Evolutionary conservation across 129 eudicot genomes (phyloP).

Genomic region (Tanacetum coccineum): DNA sequence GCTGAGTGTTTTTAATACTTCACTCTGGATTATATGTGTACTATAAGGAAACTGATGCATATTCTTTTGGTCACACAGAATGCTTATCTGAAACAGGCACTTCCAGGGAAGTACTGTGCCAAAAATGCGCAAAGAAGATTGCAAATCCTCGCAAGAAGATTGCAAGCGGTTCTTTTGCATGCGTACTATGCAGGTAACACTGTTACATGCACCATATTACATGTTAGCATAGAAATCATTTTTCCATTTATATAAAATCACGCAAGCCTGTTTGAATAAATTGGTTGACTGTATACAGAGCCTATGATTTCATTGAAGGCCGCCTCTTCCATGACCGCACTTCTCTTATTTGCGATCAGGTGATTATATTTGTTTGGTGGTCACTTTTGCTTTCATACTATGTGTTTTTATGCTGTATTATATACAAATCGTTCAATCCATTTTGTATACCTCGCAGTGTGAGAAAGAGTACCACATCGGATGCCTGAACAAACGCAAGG

Average conservation of each 20-base stretch:
- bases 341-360: conserved; percentile 83
- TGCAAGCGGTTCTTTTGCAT: conserved; percentile 48
- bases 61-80: neutral
- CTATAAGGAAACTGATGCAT: neutral
- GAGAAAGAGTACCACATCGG: conserved; percentile 85
- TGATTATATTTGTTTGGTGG: neutral
- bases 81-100: too few species aligned
- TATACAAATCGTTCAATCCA: neutral
- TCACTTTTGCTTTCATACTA: neutral
- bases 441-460: conserved; percentile 40
- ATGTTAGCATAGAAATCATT: neutral
- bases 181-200: conserved; percentile 70
- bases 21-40: neutral
- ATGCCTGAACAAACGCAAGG: conserved; percentile 55
- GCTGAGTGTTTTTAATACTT: too few species aligned
- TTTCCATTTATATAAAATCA: neutral
- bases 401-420: neutral
- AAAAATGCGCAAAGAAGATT: conserved; percentile 34
- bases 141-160: conserved; percentile 49
- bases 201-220: neutral
- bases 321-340: conserved; percentile 76
- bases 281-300: conserved; percentile 36
- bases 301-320: conserved; percentile 51
- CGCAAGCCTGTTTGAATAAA: conserved; percentile 1
- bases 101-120: neutral